Base-by-base conservation (phyloP, 176 grass and related monocot genomes). In the Canna indica region DNA sequence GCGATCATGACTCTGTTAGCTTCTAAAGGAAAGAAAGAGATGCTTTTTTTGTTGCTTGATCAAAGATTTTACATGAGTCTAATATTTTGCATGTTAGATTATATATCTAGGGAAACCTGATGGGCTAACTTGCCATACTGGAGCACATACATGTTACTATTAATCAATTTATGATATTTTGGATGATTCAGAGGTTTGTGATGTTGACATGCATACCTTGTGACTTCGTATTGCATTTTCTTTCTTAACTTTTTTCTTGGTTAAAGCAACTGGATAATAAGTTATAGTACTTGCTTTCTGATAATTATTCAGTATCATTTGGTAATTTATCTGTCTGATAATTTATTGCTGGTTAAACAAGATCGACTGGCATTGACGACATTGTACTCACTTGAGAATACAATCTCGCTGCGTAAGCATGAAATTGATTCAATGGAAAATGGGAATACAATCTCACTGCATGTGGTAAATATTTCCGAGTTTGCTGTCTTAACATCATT, bases 61-160 rank as follows among this genome's bases (percentile, higher is more conserved):
- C 38, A 14, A 3, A 4, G 36, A 33, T 33, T 34, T 45, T 69
- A 34, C 25, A 3, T 7, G 26, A 5, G 22, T 69, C 22, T 26
- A 69, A 96, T n/a, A n/a, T n/a, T n/a, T n/a, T n/a, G n/a, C n/a
- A n/a, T n/a, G n/a, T n/a, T n/a, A n/a, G n/a, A n/a, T 96, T 80
- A 91, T 96, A 88, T 96, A 96, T 67, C 82, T 96, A 52, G 91
- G 91, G 50, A 88, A 82, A 76, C 91, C 91, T 64, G 91, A 88
- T 81, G 91, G 91, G 26, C 91, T 88, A 81, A 96, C 91, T 15
- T 96, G 91, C 74, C 91, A 96, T 82, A 96, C 88, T 73, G 88
- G 85, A 58, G 88, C 88, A 24, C 76, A 96, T 67, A 96, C 91
- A 3, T 91, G 88, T 77, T 96, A 96, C 64, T 91, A 86, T 80